Evolutionary conservation across 2,329 filamentous ascomycete genomes (phyloP), one percentile per base, ranked within the genome.

Genomic region (Atkinsonella hypoxylon): DNA sequence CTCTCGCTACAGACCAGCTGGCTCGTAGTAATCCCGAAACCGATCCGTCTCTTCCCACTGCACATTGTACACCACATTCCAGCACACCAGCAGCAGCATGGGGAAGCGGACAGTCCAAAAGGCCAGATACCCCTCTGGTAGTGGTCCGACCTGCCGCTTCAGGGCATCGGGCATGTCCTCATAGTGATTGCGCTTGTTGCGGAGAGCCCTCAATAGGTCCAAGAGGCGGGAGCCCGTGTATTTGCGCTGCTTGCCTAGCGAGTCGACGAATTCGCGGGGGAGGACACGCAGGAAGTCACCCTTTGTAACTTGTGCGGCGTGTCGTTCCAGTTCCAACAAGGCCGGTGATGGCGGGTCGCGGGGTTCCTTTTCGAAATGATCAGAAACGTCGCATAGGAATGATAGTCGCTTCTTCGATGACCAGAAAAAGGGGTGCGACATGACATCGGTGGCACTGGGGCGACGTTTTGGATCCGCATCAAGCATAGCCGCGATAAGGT

Each of bases 371-470:
- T 98, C 93, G 62, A 95, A 97, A 63, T 95, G 88, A 64, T 98
- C 93, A 0, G 89, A 96, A 9, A 95, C 89, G 56, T 96, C 90
- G 62, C 90, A 95, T n/a, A 98, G 75, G 67, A 98, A 98, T 10
- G 81, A 81, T 7, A 98, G 79, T 9, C 90, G 83, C 64, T 95
- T 93, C 64, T 94, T 91, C 0, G 88, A 70, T 1, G 85, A 74
- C 93, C 93, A 98, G 74, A 98, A 98, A 73, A 97, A 98, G 0
- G 93, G 93, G 60, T 98, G 93, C 1, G 87, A 82, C 75, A 96
- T 81, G 51, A 96, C 85, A 31, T 90, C 82, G 15, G 77, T 75
- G 0, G 90, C 87, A 26, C 81, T 81, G 0, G 94, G 90, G 0
- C 83, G 70, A 30, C 64, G 56, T 62, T 73, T 78, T 4, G 79